Evolutionary conservation across 2,329 filamentous ascomycete species (phyloP).

Genomic region (Elsinoe necatrix): DNA sequence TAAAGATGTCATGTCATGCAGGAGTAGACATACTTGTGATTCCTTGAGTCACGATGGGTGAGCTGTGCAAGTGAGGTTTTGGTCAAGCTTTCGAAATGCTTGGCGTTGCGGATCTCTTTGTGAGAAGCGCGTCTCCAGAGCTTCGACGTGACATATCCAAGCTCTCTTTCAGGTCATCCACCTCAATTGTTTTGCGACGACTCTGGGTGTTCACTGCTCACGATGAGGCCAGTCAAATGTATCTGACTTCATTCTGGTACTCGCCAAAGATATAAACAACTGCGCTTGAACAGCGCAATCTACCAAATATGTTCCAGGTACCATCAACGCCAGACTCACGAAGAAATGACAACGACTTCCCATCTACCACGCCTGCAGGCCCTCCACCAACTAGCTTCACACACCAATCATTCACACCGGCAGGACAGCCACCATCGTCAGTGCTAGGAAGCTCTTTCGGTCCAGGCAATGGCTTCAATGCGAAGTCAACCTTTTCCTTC

Average conservation of each 20-base stretch:
- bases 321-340: slow-evolving; percentile 19
- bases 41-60: no score
- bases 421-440: slow-evolving; percentile 30
- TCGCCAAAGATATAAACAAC: neutral
- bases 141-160: neutral
- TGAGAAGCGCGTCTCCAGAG: neutral
- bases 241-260: neutral
- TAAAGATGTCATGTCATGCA: no score
- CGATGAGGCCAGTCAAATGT: neutral
- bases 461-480: slow-evolving; percentile 14
- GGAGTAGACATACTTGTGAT: no score
- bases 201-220: neutral
- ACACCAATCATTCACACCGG: slow-evolving; percentile 29
- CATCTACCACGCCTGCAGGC: slow-evolving; percentile 32
- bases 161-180: neutral
- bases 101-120: slow-evolving; percentile 3
- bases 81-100: slow-evolving; percentile 2
- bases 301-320: slow-evolving; percentile 17
- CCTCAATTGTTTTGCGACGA: no score
- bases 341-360: slow-evolving; percentile 17
- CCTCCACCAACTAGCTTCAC: slow-evolving; percentile 29
- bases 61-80: neutral
- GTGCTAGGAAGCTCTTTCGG: slow-evolving; percentile 29
- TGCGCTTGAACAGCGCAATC: neutral
- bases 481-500: slow-evolving; percentile 14